Conservation (phyloP, 129 eudicot genomes). For the Lactuca saligna region DNA sequence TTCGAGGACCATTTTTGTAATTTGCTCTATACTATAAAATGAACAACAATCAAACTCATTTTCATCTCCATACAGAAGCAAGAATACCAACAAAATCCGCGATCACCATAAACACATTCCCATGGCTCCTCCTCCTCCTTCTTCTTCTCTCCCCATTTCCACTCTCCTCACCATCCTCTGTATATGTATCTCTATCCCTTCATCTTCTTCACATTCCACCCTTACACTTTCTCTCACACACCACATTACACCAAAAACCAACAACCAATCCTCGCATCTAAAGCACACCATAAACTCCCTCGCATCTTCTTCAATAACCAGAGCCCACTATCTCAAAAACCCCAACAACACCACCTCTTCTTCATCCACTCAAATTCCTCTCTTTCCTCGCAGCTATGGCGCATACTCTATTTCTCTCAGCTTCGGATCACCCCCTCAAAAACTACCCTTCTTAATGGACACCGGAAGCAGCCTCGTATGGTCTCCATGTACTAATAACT, state of each 20-base stretch:
- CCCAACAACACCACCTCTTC: conserved; percentile 23
- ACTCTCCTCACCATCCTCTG: conserved; percentile 18
- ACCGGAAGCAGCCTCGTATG: conserved; percentile 45
- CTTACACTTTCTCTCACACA: conserved; percentile 31
- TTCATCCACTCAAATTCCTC: conserved; percentile 22
- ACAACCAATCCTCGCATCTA: conserved; percentile 12
- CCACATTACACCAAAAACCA: conserved; percentile 22
- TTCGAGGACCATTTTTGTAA: too few species aligned
- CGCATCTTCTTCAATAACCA: conserved; percentile 34
- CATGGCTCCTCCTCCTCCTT: conserved; percentile 21
- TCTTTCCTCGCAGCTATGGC: conserved; percentile 69
- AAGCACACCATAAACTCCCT: conserved; percentile 32
- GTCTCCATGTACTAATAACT: conserved; percentile 49
- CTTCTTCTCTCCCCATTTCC: conserved; percentile 3
- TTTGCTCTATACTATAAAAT: too few species aligned
- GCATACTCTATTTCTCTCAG: conserved; percentile 62
- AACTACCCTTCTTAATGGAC: conserved; percentile 56
- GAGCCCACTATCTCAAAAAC: conserved; percentile 52
- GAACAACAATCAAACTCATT: too few species aligned
- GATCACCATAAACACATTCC: background rate
- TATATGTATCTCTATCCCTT: conserved; percentile 5
- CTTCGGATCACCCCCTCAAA: conserved; percentile 74
- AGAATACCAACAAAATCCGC: background rate
- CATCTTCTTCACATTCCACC: conserved; percentile 8
- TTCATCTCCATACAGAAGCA: background rate